Evolutionary conservation across 2,329 filamentous ascomycete species (phyloP).

Genomic region (Fusarium temperatum): DNA sequence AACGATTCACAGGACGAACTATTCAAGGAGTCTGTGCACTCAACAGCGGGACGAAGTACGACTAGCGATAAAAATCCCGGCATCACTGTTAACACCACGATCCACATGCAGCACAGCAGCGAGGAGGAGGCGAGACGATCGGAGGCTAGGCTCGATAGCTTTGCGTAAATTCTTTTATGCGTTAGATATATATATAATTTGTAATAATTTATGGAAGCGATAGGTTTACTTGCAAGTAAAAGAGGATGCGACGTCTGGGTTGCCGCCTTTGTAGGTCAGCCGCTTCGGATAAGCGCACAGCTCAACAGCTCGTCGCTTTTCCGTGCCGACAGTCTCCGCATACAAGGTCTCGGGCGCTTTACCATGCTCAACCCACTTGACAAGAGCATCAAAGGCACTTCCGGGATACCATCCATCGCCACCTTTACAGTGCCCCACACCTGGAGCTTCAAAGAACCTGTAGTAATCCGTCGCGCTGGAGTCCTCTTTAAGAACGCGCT

Average conservation of each 20-base stretch:
- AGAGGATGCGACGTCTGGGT: neutral
- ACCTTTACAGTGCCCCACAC: constrained; percentile 15
- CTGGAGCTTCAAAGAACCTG: constrained; percentile 24
- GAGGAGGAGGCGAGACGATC: constrained; percentile 7
- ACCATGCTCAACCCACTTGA: constrained; percentile 24
- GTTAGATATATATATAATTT: neutral
- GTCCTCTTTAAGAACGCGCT: constrained; percentile 1
- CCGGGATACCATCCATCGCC: constrained; percentile 17
- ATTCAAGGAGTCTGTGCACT: constrained; percentile 14
- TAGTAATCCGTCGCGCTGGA: constrained; percentile 12
- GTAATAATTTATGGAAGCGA: neutral
- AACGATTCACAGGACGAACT: constrained; percentile 39
- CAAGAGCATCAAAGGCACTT: constrained; percentile 4
- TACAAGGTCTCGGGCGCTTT: constrained; percentile 14
- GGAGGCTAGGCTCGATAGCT: neutral
- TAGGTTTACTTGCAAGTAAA: constrained; percentile 9
- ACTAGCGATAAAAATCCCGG: constrained; percentile 14
- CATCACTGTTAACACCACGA: constrained; percentile 34
- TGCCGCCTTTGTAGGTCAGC: neutral
- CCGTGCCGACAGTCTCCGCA: neutral
- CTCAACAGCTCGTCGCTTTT: neutral
- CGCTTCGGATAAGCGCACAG: constrained; percentile 23
- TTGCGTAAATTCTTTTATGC: neutral
- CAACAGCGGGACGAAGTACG: neutral
- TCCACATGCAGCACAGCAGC: constrained; percentile 23